Evolutionary conservation across 345 rosid species (phyloP).

Genomic region (Abelmoschus esculentus): DNA sequence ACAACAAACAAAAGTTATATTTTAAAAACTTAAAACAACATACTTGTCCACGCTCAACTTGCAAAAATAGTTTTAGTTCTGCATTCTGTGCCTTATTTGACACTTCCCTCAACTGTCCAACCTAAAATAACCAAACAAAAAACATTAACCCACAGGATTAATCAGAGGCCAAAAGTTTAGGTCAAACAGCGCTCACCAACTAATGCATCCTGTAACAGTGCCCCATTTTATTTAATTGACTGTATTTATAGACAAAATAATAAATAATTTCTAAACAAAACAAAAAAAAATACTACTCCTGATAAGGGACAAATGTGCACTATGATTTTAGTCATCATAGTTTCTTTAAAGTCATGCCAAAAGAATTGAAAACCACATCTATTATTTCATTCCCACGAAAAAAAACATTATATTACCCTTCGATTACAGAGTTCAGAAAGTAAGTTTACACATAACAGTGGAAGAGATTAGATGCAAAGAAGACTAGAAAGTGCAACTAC

Average conservation of each 20-base stretch:
- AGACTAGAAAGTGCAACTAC: conserved; percentile 1
- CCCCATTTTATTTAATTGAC: no score
- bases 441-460: neutral
- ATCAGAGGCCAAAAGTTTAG: neutral
- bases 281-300: neutral
- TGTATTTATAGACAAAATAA: neutral
- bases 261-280: neutral
- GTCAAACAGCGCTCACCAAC: neutral
- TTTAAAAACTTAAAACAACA: conserved; percentile 1
- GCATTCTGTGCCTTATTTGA: conserved; percentile 71
- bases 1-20: neutral
- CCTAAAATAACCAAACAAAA: conserved; percentile 36
- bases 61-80: conserved; percentile 82
- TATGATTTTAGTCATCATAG: neutral
- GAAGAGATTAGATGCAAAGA: neutral
- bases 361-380: neutral
- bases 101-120: conserved; percentile 83
- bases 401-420: neutral
- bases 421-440: neutral
- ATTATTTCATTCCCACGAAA: neutral
- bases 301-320: neutral
- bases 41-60: conserved; percentile 79
- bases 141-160: conserved; percentile 5
- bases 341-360: neutral
- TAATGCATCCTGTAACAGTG: neutral